These are phyloP conservation scores for Aureobasidium sp. DNA, from an alignment of 2,329 filamentous ascomycete genomes.

Conservation along the genomic window DNA sequence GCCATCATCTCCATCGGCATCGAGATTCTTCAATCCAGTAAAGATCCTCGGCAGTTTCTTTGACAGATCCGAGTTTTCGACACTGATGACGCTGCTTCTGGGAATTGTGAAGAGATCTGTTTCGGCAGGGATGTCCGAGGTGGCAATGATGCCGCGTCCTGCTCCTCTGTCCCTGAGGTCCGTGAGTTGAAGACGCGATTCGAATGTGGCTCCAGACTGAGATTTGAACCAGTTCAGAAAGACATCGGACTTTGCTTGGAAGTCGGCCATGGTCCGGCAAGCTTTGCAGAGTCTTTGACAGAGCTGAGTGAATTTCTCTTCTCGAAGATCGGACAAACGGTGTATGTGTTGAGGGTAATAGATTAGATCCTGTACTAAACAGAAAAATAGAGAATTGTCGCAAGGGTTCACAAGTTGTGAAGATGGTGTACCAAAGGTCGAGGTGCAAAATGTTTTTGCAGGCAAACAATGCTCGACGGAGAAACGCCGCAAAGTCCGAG, in stretches of 20 bases:
- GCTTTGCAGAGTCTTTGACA: neutral
- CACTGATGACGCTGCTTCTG: constrained; percentile 61
- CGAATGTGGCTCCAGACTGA: constrained; percentile 46
- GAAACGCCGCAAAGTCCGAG: constrained; percentile 10
- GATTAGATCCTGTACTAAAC: neutral
- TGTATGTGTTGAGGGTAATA: no score
- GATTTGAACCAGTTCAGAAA: constrained; percentile 54
- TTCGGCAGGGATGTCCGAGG: constrained; percentile 61
- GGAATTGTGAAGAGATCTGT: constrained; percentile 78
- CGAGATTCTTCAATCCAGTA: neutral
- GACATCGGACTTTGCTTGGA: neutral
- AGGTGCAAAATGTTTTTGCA: constrained; percentile 9
- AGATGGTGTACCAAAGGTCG: neutral
- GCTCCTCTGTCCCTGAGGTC: constrained; percentile 51
- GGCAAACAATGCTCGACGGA: constrained; percentile 4
- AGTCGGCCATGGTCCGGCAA: constrained; percentile 6
- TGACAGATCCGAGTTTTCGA: constrained; percentile 63
- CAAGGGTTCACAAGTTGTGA: neutral
- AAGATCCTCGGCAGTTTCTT: constrained; percentile 34
- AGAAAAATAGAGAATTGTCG: neutral
- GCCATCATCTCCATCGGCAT: neutral
- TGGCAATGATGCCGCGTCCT: constrained; percentile 62
- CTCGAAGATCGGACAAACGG: no score
- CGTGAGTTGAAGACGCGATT: constrained; percentile 49
- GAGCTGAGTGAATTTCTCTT: neutral